Base-by-base conservation (phyloP, 2,329 filamentous ascomycete genomes). In the Trichoderma pleuroti region DNA sequence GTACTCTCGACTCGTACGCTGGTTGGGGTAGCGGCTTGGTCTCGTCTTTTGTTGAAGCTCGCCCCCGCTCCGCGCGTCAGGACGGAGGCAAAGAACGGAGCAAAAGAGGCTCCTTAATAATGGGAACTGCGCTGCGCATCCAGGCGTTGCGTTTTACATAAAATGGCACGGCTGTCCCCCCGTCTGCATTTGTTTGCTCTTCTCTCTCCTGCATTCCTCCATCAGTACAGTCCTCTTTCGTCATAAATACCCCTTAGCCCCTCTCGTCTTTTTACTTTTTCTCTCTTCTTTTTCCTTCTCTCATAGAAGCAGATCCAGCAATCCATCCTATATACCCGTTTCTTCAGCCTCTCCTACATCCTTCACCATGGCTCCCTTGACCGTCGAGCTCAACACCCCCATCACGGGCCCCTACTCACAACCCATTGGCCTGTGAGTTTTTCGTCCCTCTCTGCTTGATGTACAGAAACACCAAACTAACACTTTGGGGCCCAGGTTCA, bases 311-410 rank as follows among this genome's bases (percentile, higher is more conserved):
- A 61, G 14, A 61, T 34, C 16, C 9, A 30, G 10, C 28, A 32
- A 11, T 57, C 26, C 16, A 28, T 28, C 26, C 26, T 28, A 28
- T 42, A 42, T 42, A 42, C 39, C 16, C 39, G n/a, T n/a, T 42
- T 42, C 10, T 42, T 18, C 39, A 16, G n/a, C n/a, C 39, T 16
- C 18, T n/a, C 10, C 39, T 8, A 32, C 26, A 34, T 26, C 24
- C 16, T 57, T 64, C 78, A 80, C 60, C 74, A 85, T 85, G 84
- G 72, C 81, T 12, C 46, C 46, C 81, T 77, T 90, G 76, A 85
- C 85, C 70, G 82, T 86, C 74, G 86, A 90, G 80, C 86, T 93
- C 77, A 88, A 90, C 83, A 93, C 91, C 76, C 91, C 92, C 71
- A 73, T 87, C 75, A 88, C 88, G 76, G 91, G 87, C 79, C 54